phyloP scores from a whole-genome alignment of 2,329 filamentous ascomycete genomes.

The Penicillium aurantiogriseum region DNA sequence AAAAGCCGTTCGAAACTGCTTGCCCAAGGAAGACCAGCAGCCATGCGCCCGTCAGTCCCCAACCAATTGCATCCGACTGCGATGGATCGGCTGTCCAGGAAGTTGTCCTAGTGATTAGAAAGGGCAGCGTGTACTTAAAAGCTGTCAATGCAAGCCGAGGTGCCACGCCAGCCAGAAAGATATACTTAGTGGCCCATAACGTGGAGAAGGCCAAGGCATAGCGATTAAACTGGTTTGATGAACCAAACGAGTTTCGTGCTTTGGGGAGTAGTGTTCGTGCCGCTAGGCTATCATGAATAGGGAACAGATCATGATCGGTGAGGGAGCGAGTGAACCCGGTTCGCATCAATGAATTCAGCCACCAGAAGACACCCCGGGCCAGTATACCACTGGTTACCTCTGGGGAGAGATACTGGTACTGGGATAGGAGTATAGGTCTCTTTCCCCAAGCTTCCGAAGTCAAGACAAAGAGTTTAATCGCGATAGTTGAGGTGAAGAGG shows the following conservation, averaged over 20 bases:
- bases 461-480: not conserved
- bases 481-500: not conserved
- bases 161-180: not conserved
- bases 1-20: not conserved
- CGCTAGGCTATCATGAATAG: not conserved
- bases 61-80: not conserved
- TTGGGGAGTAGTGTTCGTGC: not conserved
- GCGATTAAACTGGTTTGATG: not conserved
- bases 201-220: not conserved
- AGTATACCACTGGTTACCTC: not conserved
- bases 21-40: not conserved
- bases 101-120: not conserved
- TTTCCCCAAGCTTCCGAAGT: not conserved
- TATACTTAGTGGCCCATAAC: not conserved
- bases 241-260: not conserved
- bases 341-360: not conserved
- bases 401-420: not conserved
- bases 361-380: not conserved
- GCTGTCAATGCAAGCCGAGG: not conserved
- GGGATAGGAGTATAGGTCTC: not conserved
- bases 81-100: not conserved
- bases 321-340: not conserved
- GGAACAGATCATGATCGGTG: not conserved
- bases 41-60: not conserved
- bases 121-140: not conserved